These are phyloP conservation scores for Candida tetrigidarum DNA, from an alignment of 1,139 yeast species.

Conservation along the genomic window DNA sequence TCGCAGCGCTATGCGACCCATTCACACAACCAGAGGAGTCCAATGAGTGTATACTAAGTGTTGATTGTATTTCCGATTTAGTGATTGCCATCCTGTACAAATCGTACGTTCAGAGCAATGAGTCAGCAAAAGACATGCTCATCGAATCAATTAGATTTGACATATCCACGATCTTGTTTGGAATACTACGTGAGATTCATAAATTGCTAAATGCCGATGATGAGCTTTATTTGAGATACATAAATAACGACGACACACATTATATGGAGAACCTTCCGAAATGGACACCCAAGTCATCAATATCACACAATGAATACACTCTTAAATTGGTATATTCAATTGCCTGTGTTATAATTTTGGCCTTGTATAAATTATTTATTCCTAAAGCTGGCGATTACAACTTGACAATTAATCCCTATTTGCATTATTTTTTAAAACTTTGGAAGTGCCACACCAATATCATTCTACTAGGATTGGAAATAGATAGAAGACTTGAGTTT, in stretches of 20 bases:
- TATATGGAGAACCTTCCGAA: constrained; percentile 43
- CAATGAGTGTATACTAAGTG: constrained; percentile 54
- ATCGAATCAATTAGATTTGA: constrained; percentile 39
- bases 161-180: constrained; percentile 41
- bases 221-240: constrained; percentile 45
- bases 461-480: constrained; percentile 59
- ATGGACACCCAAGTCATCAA: constrained; percentile 58
- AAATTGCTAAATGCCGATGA: constrained; percentile 48
- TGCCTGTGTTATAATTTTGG: constrained; percentile 51
- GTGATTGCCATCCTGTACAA: constrained; percentile 45
- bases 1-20: constrained; percentile 62
- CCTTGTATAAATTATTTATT: constrained; percentile 54
- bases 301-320: constrained; percentile 29
- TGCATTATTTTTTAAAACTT: constrained; percentile 54
- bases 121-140: constrained; percentile 9
- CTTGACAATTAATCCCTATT: constrained; percentile 60
- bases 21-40: constrained; percentile 69
- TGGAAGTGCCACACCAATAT: constrained; percentile 71
- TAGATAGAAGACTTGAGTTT: constrained; percentile 64
- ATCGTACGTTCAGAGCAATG: constrained; percentile 13
- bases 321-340: constrained; percentile 56
- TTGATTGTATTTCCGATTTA: constrained; percentile 56
- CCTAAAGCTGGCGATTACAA: constrained; percentile 36
- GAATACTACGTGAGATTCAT: constrained; percentile 46
- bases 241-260: constrained; percentile 47